A percentile compares a stretch with the other conserved stretches of the same genome.
Evolutionary conservation across 2,329 filamentous ascomycete genomes (phyloP).

Genomic region (Botrytis squamosa): DNA sequence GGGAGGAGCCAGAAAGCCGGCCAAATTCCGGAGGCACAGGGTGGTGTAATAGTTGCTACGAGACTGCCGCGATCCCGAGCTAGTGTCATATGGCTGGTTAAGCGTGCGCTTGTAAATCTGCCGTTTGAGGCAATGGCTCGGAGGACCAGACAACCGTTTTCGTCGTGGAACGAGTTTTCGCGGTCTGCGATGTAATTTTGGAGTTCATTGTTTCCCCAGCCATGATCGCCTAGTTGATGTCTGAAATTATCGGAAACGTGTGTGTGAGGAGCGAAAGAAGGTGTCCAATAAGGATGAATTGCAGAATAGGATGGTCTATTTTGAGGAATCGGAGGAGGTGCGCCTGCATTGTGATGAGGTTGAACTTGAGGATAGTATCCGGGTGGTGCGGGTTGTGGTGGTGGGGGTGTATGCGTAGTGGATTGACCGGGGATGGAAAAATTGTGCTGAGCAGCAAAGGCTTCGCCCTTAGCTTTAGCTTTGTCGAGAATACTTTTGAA

Average conservation of each 20-base stretch:
- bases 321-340: constrained; percentile 19
- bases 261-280: constrained; percentile 48
- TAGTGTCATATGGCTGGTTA: constrained; percentile 54
- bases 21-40: constrained; percentile 58
- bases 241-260: constrained; percentile 54
- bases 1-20: constrained; percentile 62
- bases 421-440: constrained; percentile 19
- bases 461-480: constrained; percentile 32
- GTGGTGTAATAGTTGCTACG: constrained; percentile 51
- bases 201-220: constrained; percentile 62
- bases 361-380: constrained; percentile 12
- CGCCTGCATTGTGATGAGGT: constrained; percentile 1
- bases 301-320: constrained; percentile 20
- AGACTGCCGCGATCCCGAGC: constrained; percentile 52
- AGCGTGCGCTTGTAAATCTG: constrained; percentile 54
- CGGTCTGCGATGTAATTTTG: constrained; percentile 54
- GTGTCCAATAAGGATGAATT: constrained; percentile 50
- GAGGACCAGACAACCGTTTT: constrained; percentile 51
- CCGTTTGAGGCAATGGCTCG: constrained; percentile 48
- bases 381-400: constrained; percentile 18
- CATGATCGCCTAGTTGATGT: constrained; percentile 54
- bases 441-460: constrained; percentile 27
- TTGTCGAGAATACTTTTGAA: constrained; percentile 31
- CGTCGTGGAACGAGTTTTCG: constrained; percentile 55
- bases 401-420: constrained; percentile 1